Base-by-base conservation (phyloP, 1,284 basidiomycete species). In the Lentinula novae-zelandiae region DNA sequence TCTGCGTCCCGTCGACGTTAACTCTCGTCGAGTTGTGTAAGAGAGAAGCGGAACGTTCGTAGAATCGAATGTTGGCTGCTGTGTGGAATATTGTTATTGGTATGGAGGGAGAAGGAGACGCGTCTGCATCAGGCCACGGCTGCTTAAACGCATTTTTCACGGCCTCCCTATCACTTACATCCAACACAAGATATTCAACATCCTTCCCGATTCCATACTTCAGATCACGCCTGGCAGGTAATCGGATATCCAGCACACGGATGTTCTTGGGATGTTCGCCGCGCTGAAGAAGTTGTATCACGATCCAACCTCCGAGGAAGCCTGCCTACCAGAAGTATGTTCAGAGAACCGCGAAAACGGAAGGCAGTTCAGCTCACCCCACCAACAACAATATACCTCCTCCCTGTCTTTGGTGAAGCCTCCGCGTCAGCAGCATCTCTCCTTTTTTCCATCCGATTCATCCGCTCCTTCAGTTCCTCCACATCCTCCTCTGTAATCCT, bases 301-400 rank as follows among this genome's bases (percentile, higher is more conserved):
- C 84, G 44, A 92, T 84, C 89, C 89, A 92, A 12, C 87, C 86
- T 9, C 89, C 89, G 5, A 90, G 69, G 62, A 90, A 89, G 0
- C 89, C 89, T 2, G 84, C 82, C 86, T 90, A 62, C 12, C 34
- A 38, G 34, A 6, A 8, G 22, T 5, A n/a, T 7, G 1, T 2
- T 46, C 42, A 46, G 36, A 8, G 7, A 8, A 38, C 36, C 8
- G 2, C 12, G 36, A 9, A 38, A 17, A 22, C 20, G 31, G 5
- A 52, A 49, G 58, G 46, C 9, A 20, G 46, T 22, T 13, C 10
- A 15, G 20, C 76, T 64, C 68, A 84, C 82, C 63, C 84, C 83
- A 50, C 83, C 83, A 50, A 81, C 70, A 2, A 85, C 74, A 56
- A 85, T 81, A 65, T 86, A 86, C 52, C 80, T 74, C 60, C 84